Percentiles rank a stretch among this genome's conserved stretches.
These are phyloP conservation scores for Trichosporon asahii DNA, from an alignment of 1,284 basidiomycete genomes.

Conservation along the genomic window DNA sequence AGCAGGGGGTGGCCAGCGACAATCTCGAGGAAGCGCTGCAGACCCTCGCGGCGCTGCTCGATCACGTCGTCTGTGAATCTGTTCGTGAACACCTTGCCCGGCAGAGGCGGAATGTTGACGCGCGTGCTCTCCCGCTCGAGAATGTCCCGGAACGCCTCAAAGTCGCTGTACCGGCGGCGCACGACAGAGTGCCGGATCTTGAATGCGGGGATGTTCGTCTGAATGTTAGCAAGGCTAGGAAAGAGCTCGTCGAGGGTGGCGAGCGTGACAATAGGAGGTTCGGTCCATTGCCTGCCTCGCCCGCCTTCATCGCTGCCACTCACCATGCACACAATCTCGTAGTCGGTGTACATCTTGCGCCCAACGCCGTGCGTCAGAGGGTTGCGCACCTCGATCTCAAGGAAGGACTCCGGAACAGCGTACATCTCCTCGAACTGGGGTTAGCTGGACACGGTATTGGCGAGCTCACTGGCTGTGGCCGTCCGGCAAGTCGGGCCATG, in stretches of 20 bases:
- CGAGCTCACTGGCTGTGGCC: conserved; percentile 78
- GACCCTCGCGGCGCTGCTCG: conserved; percentile 81
- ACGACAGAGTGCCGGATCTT: conserved; percentile 93
- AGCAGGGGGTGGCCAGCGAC: conserved; percentile 95
- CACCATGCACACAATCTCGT: conserved; percentile 96
- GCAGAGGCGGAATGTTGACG: conserved; percentile 94
- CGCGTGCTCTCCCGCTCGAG: conserved; percentile 94
- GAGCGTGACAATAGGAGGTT: not conserved
- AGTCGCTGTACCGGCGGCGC: conserved; percentile 93
- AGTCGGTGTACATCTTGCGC: conserved; percentile 98
- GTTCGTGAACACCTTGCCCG: conserved; percentile 92
- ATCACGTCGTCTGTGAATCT: conserved; percentile 98
- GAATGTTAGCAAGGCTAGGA: conserved; percentile 11
- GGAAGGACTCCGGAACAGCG: conserved; percentile 90
- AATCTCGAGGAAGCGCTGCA: conserved; percentile 92
- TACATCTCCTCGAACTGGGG: conserved; percentile 95
- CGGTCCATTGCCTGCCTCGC: not conserved
- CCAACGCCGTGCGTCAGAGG: conserved; percentile 96
- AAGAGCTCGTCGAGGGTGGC: not conserved
- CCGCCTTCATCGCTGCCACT: not conserved
- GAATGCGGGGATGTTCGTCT: conserved; percentile 99
- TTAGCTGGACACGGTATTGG: not conserved
- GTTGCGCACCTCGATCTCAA: conserved; percentile 97
- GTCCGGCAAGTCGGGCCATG: conserved; percentile 60
- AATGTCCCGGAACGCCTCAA: conserved; percentile 97